Evolutionary conservation across 306 rosid genomes (phyloP).

Genomic region (Malus orientalis): DNA sequence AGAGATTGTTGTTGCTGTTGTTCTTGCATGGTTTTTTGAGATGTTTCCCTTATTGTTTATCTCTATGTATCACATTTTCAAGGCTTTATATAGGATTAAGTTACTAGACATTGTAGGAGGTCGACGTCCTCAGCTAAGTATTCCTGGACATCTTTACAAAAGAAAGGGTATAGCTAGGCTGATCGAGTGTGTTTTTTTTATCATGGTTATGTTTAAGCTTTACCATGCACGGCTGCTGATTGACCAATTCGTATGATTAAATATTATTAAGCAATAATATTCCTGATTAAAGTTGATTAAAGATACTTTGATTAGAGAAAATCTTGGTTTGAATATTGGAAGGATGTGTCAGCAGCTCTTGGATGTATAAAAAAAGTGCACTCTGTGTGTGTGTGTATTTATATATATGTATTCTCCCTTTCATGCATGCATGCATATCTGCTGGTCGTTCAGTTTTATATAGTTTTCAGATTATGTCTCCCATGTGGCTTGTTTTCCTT

Average conservation of each 20-base stretch:
- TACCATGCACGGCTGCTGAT: background rate
- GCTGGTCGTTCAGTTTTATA: background rate
- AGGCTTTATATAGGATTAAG: conserved; percentile 8
- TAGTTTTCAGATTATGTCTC: conserved; percentile 33
- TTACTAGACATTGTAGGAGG: background rate
- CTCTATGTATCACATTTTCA: conserved; percentile 14
- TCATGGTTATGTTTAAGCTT: background rate
- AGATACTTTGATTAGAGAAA: conserved; percentile 25
- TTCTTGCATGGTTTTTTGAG: background rate
- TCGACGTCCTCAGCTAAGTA: conserved; percentile 1
- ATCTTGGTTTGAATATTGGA: background rate
- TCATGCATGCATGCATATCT: conserved; percentile 14
- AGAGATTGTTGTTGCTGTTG: background rate
- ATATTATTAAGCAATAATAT: background rate
- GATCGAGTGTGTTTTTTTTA: background rate
- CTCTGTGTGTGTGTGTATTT: background rate
- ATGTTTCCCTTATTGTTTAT: background rate
- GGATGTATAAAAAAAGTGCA: conserved; percentile 25
- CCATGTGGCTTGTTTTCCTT: conserved; percentile 67
- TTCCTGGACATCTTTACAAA: conserved; percentile 18
- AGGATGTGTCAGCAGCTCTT: conserved; percentile 42
- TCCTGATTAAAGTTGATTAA: conserved; percentile 1
- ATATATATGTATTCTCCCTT: background rate
- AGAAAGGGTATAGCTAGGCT: background rate
- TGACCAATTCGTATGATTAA: background rate